Conservation (phyloP, 345 rosid genomes). For the Atalantia buxifolia region DNA sequence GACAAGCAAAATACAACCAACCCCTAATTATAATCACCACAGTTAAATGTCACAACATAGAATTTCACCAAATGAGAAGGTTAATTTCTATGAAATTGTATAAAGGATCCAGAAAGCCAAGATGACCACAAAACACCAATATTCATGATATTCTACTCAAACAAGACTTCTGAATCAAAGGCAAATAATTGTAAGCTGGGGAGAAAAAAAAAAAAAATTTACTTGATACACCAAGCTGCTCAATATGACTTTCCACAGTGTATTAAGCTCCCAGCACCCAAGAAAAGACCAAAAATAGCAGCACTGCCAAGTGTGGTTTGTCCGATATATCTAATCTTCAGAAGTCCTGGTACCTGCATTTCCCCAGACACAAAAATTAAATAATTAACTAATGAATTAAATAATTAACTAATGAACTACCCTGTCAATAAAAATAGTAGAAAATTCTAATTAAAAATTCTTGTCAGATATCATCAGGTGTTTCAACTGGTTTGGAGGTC, state of each 20-base stretch:
- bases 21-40: neutral
- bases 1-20: neutral
- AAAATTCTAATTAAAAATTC: neutral
- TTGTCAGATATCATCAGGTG: neutral
- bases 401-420: neutral
- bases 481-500: neutral
- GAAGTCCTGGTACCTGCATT: slow-evolving; percentile 69
- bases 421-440: neutral
- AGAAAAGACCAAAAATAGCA: slow-evolving; percentile 90
- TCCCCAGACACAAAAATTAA: neutral
- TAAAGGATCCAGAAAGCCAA: neutral
- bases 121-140: neutral
- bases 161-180: neutral
- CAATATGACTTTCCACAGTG: slow-evolving; percentile 62
- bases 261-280: slow-evolving; percentile 88
- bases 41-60: neutral
- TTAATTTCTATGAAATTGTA: neutral
- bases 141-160: neutral
- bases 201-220: neutral
- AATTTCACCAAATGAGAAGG: neutral
- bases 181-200: neutral
- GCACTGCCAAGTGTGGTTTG: slow-evolving; percentile 90
- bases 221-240: neutral
- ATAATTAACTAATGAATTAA: neutral
- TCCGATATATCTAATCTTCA: slow-evolving; percentile 84